phyloP scores from a whole-genome alignment of 768 basidiomycete species.

The Agrocybe chaxingu region DNA sequence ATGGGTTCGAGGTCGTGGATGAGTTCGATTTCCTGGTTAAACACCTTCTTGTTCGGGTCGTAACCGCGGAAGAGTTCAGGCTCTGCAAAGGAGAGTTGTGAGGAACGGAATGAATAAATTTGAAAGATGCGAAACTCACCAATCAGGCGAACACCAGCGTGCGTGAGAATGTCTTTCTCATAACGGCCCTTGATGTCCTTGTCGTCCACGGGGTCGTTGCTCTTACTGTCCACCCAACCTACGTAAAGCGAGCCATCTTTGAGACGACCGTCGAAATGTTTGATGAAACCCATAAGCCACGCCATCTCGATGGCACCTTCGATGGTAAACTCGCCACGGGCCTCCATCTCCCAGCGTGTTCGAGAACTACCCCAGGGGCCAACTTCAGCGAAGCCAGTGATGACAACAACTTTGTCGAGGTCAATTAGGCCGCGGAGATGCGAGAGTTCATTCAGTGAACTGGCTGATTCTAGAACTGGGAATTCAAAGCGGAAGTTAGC shows the following conservation, averaged over 20 bases:
- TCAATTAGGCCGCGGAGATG: slow-evolving; percentile 88
- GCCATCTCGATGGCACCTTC: slow-evolving; percentile 99
- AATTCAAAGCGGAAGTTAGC: slow-evolving; percentile 98
- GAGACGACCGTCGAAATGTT: slow-evolving; percentile 96
- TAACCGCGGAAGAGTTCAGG: slow-evolving; percentile 98
- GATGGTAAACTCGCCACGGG: slow-evolving; percentile 93
- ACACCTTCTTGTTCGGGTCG: slow-evolving; percentile 95
- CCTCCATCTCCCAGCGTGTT: slow-evolving; percentile 99
- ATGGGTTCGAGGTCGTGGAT: slow-evolving; percentile 95
- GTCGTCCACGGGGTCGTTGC: slow-evolving; percentile 92
- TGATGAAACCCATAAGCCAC: slow-evolving; percentile 99
- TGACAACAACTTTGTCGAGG: slow-evolving; percentile 91
- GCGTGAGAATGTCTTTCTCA: slow-evolving; percentile 88
- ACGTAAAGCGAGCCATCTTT: slow-evolving; percentile 92
- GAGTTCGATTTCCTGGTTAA: slow-evolving; percentile 96
- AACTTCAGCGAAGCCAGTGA: slow-evolving; percentile 97
- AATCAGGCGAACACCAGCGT: slow-evolving; percentile 91
- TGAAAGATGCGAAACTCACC: slow-evolving; percentile 47
- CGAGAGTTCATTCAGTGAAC: slow-evolving; percentile 69
- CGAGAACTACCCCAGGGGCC: slow-evolving; percentile 98
- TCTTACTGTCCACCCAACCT: slow-evolving; percentile 97
- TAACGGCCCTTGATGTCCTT: slow-evolving; percentile 94
- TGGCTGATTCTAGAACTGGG: slow-evolving; percentile 75
- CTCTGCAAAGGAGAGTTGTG: slow-evolving; percentile 45
- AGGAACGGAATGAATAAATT: slow-evolving; percentile 4